Conservation (phyloP, 2,329 filamentous ascomycete genomes). For the Ascomycota sp. region DNA sequence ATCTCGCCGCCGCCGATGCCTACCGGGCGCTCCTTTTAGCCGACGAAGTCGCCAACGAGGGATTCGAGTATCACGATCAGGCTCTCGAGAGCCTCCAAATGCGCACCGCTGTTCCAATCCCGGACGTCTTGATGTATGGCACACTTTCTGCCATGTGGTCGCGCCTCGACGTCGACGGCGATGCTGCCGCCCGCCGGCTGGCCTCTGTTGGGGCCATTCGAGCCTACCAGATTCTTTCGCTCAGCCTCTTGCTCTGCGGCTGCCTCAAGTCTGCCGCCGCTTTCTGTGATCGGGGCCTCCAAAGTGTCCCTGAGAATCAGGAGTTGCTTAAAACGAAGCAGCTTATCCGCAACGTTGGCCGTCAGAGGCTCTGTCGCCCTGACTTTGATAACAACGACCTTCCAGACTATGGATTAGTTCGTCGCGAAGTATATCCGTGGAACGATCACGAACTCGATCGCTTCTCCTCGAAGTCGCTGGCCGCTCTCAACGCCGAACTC, state of each 20-base stretch:
- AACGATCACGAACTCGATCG: conserved; percentile 46
- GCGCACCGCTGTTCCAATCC: conserved; percentile 12
- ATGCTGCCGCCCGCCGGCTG: conserved; percentile 17
- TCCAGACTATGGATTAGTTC: conserved; percentile 47
- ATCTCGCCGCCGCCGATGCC: conserved; percentile 72
- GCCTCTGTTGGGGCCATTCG: conserved; percentile 28
- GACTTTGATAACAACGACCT: conserved; percentile 30
- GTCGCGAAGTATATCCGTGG: conserved; percentile 49
- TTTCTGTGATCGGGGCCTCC: conserved; percentile 41
- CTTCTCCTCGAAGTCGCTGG: conserved; percentile 44
- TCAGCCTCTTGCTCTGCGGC: conserved; percentile 38
- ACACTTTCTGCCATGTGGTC: conserved; percentile 15
- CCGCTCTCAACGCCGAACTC: conserved; percentile 49
- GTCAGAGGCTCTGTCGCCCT: conserved; percentile 22
- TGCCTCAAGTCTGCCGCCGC: conserved; percentile 44
- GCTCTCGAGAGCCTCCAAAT: conserved; percentile 29
- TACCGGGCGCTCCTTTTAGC: conserved; percentile 74
- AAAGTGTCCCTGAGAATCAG: conserved; percentile 28
- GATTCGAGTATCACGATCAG: conserved; percentile 60
- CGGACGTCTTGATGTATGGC: conserved; percentile 24
- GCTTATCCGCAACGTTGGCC: conserved; percentile 29
- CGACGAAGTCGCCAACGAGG: conserved; percentile 58
- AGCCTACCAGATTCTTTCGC: conserved; percentile 34
- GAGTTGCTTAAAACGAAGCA: conserved; percentile 30
- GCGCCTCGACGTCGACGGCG: conserved; percentile 11